phyloP scores from a whole-genome alignment of 768 basidiomycete genomes.

The Boletus sp. region DNA sequence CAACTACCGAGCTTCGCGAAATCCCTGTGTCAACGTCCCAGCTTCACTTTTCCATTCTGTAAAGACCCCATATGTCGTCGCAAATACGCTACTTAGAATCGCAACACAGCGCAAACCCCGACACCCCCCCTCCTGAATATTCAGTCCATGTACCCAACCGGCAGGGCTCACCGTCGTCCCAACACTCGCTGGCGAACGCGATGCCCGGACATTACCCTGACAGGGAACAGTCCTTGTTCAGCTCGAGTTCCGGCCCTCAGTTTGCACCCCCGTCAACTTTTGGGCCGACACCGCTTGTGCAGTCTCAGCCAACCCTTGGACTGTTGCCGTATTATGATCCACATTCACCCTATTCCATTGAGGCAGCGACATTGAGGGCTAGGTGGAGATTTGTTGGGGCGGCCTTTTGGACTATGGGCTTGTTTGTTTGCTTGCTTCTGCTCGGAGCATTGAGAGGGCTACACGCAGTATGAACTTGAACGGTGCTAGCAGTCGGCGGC shows the following conservation, averaged over 20 bases:
- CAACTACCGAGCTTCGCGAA: neutral
- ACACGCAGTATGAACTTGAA: constrained; percentile 1
- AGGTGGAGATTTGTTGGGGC: constrained; percentile 44
- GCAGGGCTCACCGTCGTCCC: constrained; percentile 17
- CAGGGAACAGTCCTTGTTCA: constrained; percentile 16
- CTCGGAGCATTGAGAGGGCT: constrained; percentile 22
- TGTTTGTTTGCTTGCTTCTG: constrained; percentile 30
- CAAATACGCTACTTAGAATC: constrained; percentile 11
- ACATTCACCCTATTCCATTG: constrained; percentile 36
- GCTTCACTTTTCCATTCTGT: neutral
- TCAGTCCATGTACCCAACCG: constrained; percentile 17
- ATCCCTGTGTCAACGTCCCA: neutral
- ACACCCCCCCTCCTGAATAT: constrained; percentile 30
- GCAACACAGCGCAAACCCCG: constrained; percentile 24
- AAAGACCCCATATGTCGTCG: constrained; percentile 14
- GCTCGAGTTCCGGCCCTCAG: constrained; percentile 11
- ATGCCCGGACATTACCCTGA: constrained; percentile 15
- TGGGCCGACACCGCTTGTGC: constrained; percentile 42
- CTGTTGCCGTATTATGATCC: constrained; percentile 43
- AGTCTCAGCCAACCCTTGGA: constrained; percentile 34
- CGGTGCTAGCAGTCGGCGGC: neutral
- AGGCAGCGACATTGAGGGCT: constrained; percentile 38
- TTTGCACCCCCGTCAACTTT: constrained; percentile 19
- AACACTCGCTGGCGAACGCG: constrained; percentile 9
- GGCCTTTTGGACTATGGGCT: constrained; percentile 35